phyloP scores from a whole-genome alignment of 2,329 filamentous ascomycete species.

The Verticillium longisporum region DNA sequence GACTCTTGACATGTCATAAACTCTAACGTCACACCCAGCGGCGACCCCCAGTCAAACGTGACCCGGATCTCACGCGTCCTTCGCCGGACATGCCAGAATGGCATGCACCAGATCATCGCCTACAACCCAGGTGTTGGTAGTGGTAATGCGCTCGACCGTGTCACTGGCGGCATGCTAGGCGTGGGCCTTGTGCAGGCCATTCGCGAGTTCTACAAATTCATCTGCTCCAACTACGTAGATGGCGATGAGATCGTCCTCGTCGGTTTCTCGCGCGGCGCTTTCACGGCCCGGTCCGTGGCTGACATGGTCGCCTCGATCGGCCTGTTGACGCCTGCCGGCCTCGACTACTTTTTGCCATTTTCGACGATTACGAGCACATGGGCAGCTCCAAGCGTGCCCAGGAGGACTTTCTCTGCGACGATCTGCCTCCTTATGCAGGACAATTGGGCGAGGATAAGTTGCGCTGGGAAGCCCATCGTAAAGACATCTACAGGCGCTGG shows the following conservation, averaged over 20 bases:
- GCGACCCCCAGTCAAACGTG: conserved; percentile 19
- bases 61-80: conserved; percentile 23
- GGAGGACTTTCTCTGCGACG: conserved; percentile 16
- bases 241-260: conserved; percentile 26
- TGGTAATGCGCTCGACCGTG: conserved; percentile 12
- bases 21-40: conserved; percentile 4
- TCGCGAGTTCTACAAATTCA: conserved; percentile 27
- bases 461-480: conserved; percentile 24
- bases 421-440: conserved; percentile 16
- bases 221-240: conserved; percentile 25
- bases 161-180: conserved; percentile 17
- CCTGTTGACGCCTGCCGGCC: conserved; percentile 8
- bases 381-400: conserved; percentile 13
- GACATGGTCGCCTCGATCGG: conserved; percentile 13
- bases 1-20: not conserved
- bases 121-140: conserved; percentile 29
- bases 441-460: conserved; percentile 20
- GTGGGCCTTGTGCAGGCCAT: conserved; percentile 19
- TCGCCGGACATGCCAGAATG: conserved; percentile 17
- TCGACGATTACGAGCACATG: conserved; percentile 15
- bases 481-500: conserved; percentile 25
- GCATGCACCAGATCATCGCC: conserved; percentile 26
- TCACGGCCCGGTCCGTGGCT: conserved; percentile 27
- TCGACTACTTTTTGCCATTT: conserved; percentile 9
- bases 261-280: conserved; percentile 28